Conservation (phyloP, 371 early-diverging fungal species). For the Synchytrium microbalum region DNA sequence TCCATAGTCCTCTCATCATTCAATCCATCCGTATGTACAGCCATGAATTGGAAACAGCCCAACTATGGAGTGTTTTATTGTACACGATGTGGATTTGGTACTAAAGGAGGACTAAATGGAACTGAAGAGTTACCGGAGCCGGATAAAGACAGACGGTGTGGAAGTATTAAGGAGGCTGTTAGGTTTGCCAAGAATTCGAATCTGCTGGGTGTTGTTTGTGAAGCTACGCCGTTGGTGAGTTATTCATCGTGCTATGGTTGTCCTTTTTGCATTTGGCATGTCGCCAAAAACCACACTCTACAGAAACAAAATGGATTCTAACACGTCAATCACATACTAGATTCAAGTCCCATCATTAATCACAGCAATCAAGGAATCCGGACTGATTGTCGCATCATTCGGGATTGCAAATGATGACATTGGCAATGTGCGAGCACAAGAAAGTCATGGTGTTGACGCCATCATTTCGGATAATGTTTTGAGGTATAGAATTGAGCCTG, state of each 20-base stretch:
- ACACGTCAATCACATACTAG: constrained; percentile 26
- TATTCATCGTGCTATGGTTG: not conserved
- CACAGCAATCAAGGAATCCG: constrained; percentile 80
- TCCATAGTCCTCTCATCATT: constrained; percentile 78
- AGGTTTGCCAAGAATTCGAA: constrained; percentile 66
- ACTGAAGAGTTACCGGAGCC: not conserved
- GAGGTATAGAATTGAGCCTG: too few relatives aligned
- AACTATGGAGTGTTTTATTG: constrained; percentile 89
- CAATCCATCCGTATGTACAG: constrained; percentile 82
- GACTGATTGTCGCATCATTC: constrained; percentile 78
- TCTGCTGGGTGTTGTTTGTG: constrained; percentile 79
- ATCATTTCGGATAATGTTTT: constrained; percentile 51
- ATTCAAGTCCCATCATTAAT: constrained; percentile 82
- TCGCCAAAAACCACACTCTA: not conserved
- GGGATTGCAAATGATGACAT: constrained; percentile 63
- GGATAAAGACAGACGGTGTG: constrained; percentile 36
- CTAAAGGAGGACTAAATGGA: not conserved
- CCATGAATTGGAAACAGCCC: constrained; percentile 95
- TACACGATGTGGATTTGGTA: constrained; percentile 62
- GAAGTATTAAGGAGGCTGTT: constrained; percentile 68
- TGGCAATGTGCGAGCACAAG: constrained; percentile 58
- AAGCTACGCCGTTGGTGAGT: constrained; percentile 73
- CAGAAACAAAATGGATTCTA: not conserved
- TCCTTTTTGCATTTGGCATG: not conserved
- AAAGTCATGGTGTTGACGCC: constrained; percentile 78